These are phyloP conservation scores for Fusarium brevicatenulatum DNA, from an alignment of 2,329 filamentous ascomycete genomes.

Conservation along the genomic window DNA sequence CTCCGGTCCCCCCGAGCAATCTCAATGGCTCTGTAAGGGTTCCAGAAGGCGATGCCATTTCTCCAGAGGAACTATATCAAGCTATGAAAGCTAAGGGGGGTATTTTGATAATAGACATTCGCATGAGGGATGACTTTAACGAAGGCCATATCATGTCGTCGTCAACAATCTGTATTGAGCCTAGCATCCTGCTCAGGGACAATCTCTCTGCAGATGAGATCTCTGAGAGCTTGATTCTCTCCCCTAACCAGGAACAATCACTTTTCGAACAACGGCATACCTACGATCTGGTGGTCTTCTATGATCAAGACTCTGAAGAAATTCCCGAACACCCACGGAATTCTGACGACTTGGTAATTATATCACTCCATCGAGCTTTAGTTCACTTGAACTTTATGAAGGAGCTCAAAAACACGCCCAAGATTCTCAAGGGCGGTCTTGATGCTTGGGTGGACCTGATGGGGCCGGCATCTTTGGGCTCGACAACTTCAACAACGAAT, in stretches of 20 bases:
- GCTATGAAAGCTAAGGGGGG: slow-evolving; percentile 69
- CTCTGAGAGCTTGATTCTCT: slow-evolving; percentile 75
- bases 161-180: slow-evolving; percentile 90
- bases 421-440: slow-evolving; percentile 83
- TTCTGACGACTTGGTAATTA: slow-evolving; percentile 65
- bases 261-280: slow-evolving; percentile 78
- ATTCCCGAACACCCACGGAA: slow-evolving; percentile 54
- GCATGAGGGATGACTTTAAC: slow-evolving; percentile 82
- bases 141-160: slow-evolving; percentile 88
- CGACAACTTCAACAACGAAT: slow-evolving; percentile 50
- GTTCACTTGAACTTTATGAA: slow-evolving; percentile 85
- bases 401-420: slow-evolving; percentile 76
- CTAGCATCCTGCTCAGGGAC: slow-evolving; percentile 74
- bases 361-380: slow-evolving; percentile 80
- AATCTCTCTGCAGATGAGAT: slow-evolving; percentile 71
- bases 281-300: slow-evolving; percentile 90
- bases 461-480: slow-evolving; percentile 71
- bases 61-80: slow-evolving; percentile 74
- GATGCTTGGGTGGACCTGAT: slow-evolving; percentile 89
- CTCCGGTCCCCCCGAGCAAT: slow-evolving; percentile 53
- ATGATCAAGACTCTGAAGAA: slow-evolving; percentile 75
- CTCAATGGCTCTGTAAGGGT: slow-evolving; percentile 57
- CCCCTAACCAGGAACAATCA: slow-evolving; percentile 76
- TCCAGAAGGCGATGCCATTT: slow-evolving; percentile 68
- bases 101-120: slow-evolving; percentile 87